phyloP scores from a whole-genome alignment of 108 stramenopile species.

The Fistulifera pelliculosa region DNA sequence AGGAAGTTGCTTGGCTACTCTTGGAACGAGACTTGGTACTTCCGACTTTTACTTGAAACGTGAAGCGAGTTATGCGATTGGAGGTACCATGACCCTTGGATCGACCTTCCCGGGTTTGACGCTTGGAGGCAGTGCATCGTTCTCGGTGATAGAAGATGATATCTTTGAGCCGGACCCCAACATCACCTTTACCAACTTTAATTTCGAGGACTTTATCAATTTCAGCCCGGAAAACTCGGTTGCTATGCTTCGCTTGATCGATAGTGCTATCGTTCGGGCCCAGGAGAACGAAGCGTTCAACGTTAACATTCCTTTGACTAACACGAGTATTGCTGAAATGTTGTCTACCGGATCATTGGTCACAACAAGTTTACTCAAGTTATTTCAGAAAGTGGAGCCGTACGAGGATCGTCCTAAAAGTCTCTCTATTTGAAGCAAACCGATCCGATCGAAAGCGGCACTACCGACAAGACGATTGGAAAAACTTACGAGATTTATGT shows the following conservation, averaged over 20 bases:
- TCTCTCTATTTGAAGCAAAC: not conserved
- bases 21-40: not conserved
- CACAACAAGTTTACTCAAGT: no score
- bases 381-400: not conserved
- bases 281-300: not conserved
- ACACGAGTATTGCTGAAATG: not conserved
- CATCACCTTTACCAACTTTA: not conserved
- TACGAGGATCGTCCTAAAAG: not conserved
- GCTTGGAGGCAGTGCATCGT: not conserved
- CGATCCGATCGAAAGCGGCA: not conserved
- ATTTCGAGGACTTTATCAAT: not conserved
- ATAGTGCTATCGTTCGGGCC: not conserved
- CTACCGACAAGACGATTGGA: not conserved
- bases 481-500: conserved; percentile 2
- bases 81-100: not conserved
- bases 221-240: not conserved
- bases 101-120: conserved; percentile 1
- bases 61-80: not conserved
- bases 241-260: not conserved
- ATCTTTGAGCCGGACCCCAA: not conserved
- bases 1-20: not conserved
- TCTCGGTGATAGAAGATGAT: not conserved
- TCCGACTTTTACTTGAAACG: conserved; percentile 2
- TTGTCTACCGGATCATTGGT: not conserved
- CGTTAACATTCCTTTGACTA: not conserved